Base-by-base conservation (phyloP, 352 stramenopile species). In the Phytophthora syringae region DNA sequence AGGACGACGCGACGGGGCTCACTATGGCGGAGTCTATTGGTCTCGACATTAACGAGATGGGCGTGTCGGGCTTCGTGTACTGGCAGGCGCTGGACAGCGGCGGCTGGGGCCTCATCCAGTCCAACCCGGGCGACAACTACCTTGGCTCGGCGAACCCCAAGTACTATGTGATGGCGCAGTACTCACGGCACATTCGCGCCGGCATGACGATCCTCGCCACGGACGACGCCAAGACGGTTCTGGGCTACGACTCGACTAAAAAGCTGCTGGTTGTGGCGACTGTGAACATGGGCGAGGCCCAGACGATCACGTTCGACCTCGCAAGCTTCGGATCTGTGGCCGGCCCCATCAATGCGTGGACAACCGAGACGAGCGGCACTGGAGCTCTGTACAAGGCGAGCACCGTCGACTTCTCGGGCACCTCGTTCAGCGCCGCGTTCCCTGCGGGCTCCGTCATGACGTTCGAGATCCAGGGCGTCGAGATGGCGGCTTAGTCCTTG, bases 1-100 rank as follows among this genome's bases (percentile, higher is more conserved):
- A 89, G 47, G 64, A 42, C 7, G 80, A 88, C 42, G 77, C 47
- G 5, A 70, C 72, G n/a, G 79, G 77, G 6, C 50, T 84, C n/a
- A 86, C 64, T 13, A 78, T 88, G 68, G 79, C 72, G 24, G 77
- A 86, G 64, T 84, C 77, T 0, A 82, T 86, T 22, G 75, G 66
- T 1, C 73, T 88, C 11, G 79, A 88, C 47, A 79, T 88, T 52
- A 88, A 88, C 54, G 79, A 86, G 48, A 76, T 86, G 64, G 64
- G 74, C 9, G 79, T 84, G 15, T 67, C 72, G 7, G 79, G 72
- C 16, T 86, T 88, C 55, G 79, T 86, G 47, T 88, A 88, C 70
- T 88, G 79, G 79, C 77, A 88, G 59, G 75, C 65, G 24, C 67
- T 86, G 18, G 75, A 88, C 60, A 77, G 74, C 27, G 77, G 69